Percentiles rank a stretch among this genome's conserved stretches.
phyloP scores from a whole-genome alignment of 129 eudicot genomes.

The Tagetes erecta region DNA sequence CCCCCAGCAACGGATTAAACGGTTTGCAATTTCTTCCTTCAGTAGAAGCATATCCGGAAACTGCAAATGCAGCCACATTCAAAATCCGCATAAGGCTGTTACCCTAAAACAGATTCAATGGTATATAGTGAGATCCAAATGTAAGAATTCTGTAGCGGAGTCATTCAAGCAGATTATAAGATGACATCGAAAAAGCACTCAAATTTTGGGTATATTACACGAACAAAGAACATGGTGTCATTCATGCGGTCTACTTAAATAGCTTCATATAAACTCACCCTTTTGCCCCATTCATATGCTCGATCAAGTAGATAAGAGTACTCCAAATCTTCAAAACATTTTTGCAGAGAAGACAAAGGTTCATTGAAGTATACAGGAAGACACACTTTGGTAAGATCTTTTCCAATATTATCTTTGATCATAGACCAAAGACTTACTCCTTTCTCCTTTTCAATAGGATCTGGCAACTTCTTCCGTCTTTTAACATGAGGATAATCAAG shows the following conservation, averaged over 20 bases:
- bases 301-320: conserved; percentile 96
- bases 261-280: conserved; percentile 46
- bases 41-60: conserved; percentile 96
- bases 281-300: conserved; percentile 91
- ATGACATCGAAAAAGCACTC: not conserved
- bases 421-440: conserved; percentile 98
- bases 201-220: not conserved
- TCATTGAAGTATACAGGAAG: conserved; percentile 99
- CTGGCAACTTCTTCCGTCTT: conserved; percentile 92
- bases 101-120: conserved; percentile 54
- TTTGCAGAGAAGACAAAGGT: conserved; percentile 95
- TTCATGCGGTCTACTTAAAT: not conserved
- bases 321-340: conserved; percentile 95
- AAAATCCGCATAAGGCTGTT: conserved; percentile 97
- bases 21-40: conserved; percentile 98
- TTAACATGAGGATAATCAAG: conserved; percentile 64
- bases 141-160: conserved; percentile 15
- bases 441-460: conserved; percentile 91
- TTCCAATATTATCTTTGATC: conserved; percentile 97
- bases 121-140: conserved; percentile 28
- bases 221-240: not conserved
- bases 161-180: conserved; percentile 23
- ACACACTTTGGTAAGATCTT: conserved; percentile 95
- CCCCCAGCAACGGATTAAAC: conserved; percentile 92
- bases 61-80: conserved; percentile 99